These are phyloP conservation scores for Fusarium lateritium DNA, from an alignment of 2,329 filamentous ascomycete species.

Conservation along the genomic window DNA sequence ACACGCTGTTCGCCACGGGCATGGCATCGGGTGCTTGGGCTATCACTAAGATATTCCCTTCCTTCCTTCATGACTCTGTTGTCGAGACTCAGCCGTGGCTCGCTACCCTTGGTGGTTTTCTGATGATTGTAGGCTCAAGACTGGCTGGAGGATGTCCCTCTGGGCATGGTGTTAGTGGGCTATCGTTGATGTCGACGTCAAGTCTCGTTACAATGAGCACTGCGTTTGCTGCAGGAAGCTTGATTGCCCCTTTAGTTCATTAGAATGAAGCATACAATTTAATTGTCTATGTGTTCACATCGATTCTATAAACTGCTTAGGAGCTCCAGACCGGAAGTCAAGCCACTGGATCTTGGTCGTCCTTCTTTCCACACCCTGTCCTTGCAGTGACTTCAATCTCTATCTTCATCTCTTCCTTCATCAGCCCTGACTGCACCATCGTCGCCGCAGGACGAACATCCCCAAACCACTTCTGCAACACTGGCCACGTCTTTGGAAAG, in stretches of 20 bases:
- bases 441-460: slow-evolving; percentile 67
- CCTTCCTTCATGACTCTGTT: slow-evolving; percentile 45
- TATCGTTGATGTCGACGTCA: slow-evolving; percentile 72
- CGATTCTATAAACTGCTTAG: background rate
- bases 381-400: slow-evolving; percentile 62
- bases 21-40: slow-evolving; percentile 63
- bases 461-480: slow-evolving; percentile 65
- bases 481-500: slow-evolving; percentile 65
- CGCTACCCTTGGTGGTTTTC: slow-evolving; percentile 67
- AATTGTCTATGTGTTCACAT: background rate
- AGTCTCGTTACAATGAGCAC: slow-evolving; percentile 73
- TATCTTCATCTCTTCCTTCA: slow-evolving; percentile 65
- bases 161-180: slow-evolving; percentile 78
- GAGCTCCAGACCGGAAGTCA: background rate
- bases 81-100: slow-evolving; percentile 55
- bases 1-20: slow-evolving; percentile 68
- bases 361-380: slow-evolving; percentile 45
- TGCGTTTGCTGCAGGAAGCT: slow-evolving; percentile 68
- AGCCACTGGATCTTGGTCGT: background rate
- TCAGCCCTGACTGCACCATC: slow-evolving; percentile 66
- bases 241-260: slow-evolving; percentile 50
- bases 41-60: slow-evolving; percentile 54
- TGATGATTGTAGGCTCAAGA: slow-evolving; percentile 72
- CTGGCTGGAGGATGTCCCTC: slow-evolving; percentile 77
- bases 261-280: slow-evolving; percentile 11